These are phyloP conservation scores for Telfairia occidentalis DNA, from an alignment of 331 rosid species.

Conservation along the genomic window DNA sequence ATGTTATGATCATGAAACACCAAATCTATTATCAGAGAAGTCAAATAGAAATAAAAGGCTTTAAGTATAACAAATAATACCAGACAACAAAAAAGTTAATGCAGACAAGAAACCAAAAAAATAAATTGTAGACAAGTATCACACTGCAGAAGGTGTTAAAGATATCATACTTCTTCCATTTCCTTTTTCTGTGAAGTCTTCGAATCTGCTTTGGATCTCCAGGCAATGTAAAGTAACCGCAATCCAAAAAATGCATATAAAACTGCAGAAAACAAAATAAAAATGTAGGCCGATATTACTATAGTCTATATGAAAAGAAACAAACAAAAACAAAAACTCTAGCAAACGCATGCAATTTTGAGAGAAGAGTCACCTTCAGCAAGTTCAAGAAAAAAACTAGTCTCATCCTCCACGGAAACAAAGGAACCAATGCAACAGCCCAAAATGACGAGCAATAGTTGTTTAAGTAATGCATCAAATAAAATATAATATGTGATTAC, in stretches of 20 bases:
- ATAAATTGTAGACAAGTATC: neutral
- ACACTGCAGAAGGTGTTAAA: neutral
- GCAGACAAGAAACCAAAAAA: neutral
- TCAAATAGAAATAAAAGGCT: neutral
- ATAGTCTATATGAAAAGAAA: neutral
- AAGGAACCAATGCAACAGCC: neutral
- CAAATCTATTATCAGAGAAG: neutral
- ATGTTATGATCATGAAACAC: neutral
- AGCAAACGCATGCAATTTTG: neutral
- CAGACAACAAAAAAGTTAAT: neutral
- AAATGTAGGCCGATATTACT: neutral
- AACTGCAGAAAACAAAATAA: conserved; percentile 42
- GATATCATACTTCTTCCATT: conserved; percentile 79
- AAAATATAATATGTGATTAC: neutral
- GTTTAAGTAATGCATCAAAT: neutral
- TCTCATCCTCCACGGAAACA: neutral
- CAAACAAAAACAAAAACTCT: neutral
- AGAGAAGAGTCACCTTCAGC: neutral
- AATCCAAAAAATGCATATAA: conserved; percentile 85
- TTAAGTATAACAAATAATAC: neutral
- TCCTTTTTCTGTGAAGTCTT: conserved; percentile 92
- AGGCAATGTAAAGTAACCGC: conserved; percentile 88
- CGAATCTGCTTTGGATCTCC: conserved; percentile 91
- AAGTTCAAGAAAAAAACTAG: neutral
- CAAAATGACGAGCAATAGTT: neutral